Evolutionary conservation across 2,329 filamentous ascomycete species (phyloP).

Genomic region (Verticillium isaacii): DNA sequence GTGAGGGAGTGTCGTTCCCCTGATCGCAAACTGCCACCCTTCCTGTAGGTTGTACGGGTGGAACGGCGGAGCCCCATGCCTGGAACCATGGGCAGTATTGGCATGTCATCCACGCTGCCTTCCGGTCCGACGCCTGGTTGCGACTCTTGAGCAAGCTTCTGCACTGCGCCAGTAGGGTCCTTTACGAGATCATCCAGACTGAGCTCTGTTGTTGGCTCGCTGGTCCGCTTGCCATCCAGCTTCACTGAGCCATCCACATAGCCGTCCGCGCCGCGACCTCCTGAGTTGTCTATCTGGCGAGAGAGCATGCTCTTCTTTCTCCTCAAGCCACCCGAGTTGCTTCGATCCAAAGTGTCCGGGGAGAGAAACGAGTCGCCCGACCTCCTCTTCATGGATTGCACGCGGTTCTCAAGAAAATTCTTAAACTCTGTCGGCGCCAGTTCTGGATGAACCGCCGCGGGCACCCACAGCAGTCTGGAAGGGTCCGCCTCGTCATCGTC

Average conservation of each 20-base stretch:
- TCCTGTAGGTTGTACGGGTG: conserved; percentile 86
- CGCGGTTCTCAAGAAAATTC: conserved; percentile 88
- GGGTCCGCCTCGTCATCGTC: conserved; percentile 83
- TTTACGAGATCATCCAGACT: conserved; percentile 78
- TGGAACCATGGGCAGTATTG: conserved; percentile 74
- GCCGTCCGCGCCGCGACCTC: conserved; percentile 50
- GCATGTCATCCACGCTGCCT: conserved; percentile 63
- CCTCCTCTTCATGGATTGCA: conserved; percentile 81
- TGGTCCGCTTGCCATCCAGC: conserved; percentile 63
- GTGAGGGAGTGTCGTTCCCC: conserved; percentile 73
- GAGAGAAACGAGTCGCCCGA: conserved; percentile 63
- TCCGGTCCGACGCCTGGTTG: conserved; percentile 39
- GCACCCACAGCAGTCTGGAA: conserved; percentile 90
- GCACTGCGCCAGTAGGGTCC: conserved; percentile 68
- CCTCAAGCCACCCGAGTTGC: conserved; percentile 58
- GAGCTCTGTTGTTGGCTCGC: conserved; percentile 38
- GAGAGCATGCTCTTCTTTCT: conserved; percentile 97
- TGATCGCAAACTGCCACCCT: conserved; percentile 75
- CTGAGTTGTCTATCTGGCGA: conserved; percentile 75
- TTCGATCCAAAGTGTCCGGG: conserved; percentile 45
- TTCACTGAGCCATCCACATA: conserved; percentile 83
- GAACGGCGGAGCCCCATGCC: conserved; percentile 82
- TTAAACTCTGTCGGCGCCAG: conserved; percentile 95
- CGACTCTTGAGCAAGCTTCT: conserved; percentile 59
- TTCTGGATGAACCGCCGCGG: conserved; percentile 89